phyloP scores from a whole-genome alignment of 2,329 filamentous ascomycete genomes.

The Fusarium metavorans region DNA sequence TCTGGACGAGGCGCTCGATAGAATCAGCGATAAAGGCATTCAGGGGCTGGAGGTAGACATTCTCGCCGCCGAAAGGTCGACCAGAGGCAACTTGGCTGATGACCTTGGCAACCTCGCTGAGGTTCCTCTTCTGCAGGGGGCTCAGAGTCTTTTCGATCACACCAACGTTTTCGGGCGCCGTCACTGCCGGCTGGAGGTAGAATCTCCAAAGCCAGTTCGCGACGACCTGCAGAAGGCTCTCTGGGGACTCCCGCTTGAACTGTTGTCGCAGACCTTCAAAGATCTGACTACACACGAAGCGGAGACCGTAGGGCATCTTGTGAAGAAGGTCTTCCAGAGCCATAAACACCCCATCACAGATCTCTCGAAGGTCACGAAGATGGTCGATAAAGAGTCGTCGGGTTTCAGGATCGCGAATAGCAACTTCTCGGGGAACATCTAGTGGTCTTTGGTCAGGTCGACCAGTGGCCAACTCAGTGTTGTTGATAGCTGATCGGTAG shows the following conservation, averaged over 20 bases:
- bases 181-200: constrained; percentile 90
- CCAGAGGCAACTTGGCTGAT: constrained; percentile 90
- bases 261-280: constrained; percentile 81
- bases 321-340: constrained; percentile 85
- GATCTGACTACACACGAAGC: constrained; percentile 88
- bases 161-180: constrained; percentile 92
- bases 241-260: constrained; percentile 84
- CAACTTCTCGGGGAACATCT: constrained; percentile 89
- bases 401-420: constrained; percentile 96
- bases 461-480: constrained; percentile 94
- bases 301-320: constrained; percentile 91
- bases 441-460: constrained; percentile 82
- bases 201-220: constrained; percentile 94
- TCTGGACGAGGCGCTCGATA: constrained; percentile 80
- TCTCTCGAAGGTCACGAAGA: constrained; percentile 91
- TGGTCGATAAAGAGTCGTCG: constrained; percentile 94
- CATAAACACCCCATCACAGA: constrained; percentile 89
- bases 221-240: constrained; percentile 83
- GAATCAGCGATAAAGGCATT: constrained; percentile 93
- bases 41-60: constrained; percentile 93
- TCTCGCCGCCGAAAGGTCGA: constrained; percentile 90
- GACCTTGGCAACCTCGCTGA: constrained; percentile 91
- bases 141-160: constrained; percentile 91
- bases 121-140: constrained; percentile 91
- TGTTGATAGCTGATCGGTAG: constrained; percentile 94